These are phyloP conservation scores for Papilionanthe hybrid DNA, from an alignment of 116 monocot species.

Conservation along the genomic window DNA sequence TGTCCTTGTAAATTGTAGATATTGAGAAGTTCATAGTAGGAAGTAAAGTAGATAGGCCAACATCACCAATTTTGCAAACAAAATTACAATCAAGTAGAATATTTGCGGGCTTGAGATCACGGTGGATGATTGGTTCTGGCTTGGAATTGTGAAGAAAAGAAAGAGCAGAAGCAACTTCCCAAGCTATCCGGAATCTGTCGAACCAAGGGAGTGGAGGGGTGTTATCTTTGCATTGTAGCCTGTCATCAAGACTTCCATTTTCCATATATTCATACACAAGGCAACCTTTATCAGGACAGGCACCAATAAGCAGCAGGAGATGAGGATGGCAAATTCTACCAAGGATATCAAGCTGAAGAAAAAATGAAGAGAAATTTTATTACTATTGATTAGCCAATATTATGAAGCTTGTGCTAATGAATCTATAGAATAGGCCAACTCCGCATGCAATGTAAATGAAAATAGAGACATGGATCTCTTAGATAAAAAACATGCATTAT, in stretches of 20 bases:
- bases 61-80: constrained; percentile 71
- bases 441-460: no score
- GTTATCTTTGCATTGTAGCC: constrained; percentile 37
- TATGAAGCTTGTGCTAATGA: no score
- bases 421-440: no score
- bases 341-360: constrained; percentile 57
- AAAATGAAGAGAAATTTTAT: background rate
- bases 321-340: constrained; percentile 65
- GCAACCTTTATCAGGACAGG: constrained; percentile 53
- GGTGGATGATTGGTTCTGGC: constrained; percentile 62
- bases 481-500: no score
- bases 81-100: constrained; percentile 64
- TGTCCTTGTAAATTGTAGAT: constrained; percentile 52
- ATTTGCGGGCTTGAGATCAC: constrained; percentile 72
- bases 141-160: constrained; percentile 52
- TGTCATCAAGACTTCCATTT: constrained; percentile 67
- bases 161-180: constrained; percentile 67
- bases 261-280: constrained; percentile 16
- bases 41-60: constrained; percentile 58
- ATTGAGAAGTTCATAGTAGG: constrained; percentile 12
- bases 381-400: background rate
- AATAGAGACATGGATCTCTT: no score
- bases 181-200: constrained; percentile 56
- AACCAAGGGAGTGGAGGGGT: constrained; percentile 47
- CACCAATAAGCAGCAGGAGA: constrained; percentile 61